Evolutionary conservation across 2,329 filamentous ascomycete species (phyloP), one percentile per base, ranked within the genome.

Genomic region (Achaetomium macrosporum): DNA sequence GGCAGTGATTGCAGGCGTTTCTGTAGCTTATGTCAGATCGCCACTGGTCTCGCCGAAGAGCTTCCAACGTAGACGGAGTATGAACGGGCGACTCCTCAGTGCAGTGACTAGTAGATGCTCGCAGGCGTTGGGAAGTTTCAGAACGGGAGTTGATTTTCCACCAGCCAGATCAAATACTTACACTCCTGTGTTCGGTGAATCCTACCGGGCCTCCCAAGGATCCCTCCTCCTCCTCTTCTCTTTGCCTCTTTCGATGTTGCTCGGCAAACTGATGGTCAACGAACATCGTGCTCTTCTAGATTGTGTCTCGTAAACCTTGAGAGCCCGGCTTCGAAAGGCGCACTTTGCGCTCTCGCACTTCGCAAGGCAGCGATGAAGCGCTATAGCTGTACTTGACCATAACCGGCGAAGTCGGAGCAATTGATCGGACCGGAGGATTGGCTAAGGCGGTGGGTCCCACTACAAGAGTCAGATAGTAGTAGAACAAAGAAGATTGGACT

Each of bases 141-240:
- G 25, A 25, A 25, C 4, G 7, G 25, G 25, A 4, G 25, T 4
- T 25, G 25, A 25, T 25, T 4, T 25, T 7, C 25, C 4, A 7
- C 25, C 25, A 25, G 25, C 25, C 25, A 25, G 7, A 7, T 25
- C 25, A 25, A 37, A 16, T 6, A 42, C 74, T 62, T 68, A 78
- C 76, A 60, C 72, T 76, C 63, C 76, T 70, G 60, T 79, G 76
- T 63, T 78, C 75, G 4, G 68, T 71, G 55, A 78, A 77, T 59
- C 75, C 75, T 50, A 69, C 42, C 56, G 64, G 64, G 35, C 61
- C 58, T 41, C 65, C 67, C 37, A 61, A 62, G n/a, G 70, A 53
- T 17, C 72, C 69, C n/a, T 72, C 68, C 19, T 58, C 59, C 19
- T 76, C 75, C 17, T 76, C 73, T 29, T 78, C 75, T 30, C 74